These are phyloP conservation scores for Mortierella sp. DNA, from an alignment of 371 early-diverging fungal species.

Conservation along the genomic window DNA sequence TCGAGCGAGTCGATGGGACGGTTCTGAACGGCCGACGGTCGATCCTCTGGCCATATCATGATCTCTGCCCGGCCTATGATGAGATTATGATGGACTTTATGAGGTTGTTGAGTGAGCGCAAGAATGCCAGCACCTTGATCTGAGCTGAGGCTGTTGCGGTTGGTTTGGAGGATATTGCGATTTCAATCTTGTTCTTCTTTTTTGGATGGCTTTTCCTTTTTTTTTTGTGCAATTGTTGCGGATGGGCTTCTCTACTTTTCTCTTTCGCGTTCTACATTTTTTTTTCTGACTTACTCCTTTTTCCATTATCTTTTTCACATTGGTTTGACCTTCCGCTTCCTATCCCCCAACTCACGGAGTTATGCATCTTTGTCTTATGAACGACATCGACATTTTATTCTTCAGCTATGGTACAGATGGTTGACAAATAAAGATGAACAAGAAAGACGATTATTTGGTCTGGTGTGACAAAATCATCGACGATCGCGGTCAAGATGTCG, in stretches of 20 bases:
- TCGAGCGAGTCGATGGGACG: conserved; percentile 26
- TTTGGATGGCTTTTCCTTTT: neutral
- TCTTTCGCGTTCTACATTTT: neutral
- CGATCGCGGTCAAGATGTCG: conserved; percentile 45
- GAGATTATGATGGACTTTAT: conserved; percentile 44
- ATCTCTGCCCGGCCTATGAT: conserved; percentile 32
- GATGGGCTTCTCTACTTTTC: neutral
- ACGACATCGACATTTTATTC: neutral
- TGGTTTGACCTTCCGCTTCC: neutral
- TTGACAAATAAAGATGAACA: neutral
- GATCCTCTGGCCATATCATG: conserved; percentile 30
- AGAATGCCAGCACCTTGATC: conserved; percentile 11
- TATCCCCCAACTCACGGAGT: neutral
- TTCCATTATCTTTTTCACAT: neutral
- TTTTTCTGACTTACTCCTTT: neutral
- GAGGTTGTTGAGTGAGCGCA: conserved; percentile 35
- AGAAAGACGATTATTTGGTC: neutral
- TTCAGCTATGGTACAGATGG: neutral
- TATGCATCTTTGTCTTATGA: neutral
- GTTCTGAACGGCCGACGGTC: conserved; percentile 10
- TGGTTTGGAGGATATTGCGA: no score
- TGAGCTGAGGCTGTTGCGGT: neutral
- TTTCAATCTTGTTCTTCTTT: neutral
- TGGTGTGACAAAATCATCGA: neutral
- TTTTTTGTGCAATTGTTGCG: neutral